Evolutionary conservation across 768 basidiomycete genomes (phyloP).

Genomic region (Neoboletus subvelutipes): DNA sequence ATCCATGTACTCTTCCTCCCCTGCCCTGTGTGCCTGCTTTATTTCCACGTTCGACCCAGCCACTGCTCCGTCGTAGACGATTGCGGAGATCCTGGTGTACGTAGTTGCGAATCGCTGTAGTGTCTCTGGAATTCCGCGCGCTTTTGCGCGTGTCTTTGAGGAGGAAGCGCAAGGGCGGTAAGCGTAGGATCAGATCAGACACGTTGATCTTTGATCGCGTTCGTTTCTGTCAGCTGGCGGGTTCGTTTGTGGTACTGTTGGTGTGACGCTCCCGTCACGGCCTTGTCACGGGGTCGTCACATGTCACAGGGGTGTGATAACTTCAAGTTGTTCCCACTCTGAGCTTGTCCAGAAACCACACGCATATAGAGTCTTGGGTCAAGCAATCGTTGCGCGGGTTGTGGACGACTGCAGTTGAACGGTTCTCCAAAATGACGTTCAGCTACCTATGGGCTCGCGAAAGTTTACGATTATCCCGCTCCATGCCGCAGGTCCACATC

Average conservation of each 20-base stretch:
- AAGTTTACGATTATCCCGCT: too few species aligned
- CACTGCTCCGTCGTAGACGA: not conserved
- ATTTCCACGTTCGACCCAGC: not conserved
- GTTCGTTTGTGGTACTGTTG: not conserved
- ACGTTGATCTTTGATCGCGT: conserved; percentile 55
- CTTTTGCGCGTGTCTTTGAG: conserved; percentile 41
- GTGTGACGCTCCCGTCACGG: too few species aligned
- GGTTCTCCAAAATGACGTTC: too few species aligned
- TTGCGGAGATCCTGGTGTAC: not conserved
- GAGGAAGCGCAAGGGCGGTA: conserved; percentile 47
- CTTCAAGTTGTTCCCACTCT: too few species aligned
- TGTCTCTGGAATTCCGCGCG: conserved; percentile 29
- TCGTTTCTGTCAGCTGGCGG: conserved; percentile 16
- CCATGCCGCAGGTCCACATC: too few species aligned
- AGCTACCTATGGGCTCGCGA: too few species aligned
- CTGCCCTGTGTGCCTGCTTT: not conserved
- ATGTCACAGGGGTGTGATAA: too few species aligned
- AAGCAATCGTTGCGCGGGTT: too few species aligned
- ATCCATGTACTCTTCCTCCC: not conserved
- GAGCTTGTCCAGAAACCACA: too few species aligned
- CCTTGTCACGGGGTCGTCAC: too few species aligned
- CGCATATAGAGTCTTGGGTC: too few species aligned
- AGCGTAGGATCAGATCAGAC: conserved; percentile 44
- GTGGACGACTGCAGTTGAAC: too few species aligned
- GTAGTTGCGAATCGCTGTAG: conserved; percentile 1